Evolutionary conservation across 805 yeast species (phyloP), one percentile per base, ranked within the genome.

Genomic region (Ogataea paradorogensis): DNA sequence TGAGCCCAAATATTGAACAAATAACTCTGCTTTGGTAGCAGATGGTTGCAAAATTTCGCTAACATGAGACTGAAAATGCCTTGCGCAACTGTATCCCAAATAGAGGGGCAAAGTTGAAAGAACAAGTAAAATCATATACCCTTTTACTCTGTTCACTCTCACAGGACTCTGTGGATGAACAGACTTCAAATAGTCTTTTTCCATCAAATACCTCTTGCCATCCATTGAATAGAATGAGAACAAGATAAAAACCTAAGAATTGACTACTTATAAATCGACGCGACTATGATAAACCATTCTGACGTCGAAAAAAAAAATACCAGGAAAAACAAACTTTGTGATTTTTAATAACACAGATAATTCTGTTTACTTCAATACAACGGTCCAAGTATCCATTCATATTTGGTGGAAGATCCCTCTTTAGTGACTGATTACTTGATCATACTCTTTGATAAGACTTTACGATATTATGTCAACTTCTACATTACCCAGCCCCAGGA

Each of bases 1-100:
- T 2, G 61, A 47, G 1, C 50, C 46, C 27, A 64, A 36, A 24
- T 61, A 51, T 8, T 26, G 22, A 5, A 43, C 20, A 15, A 16
- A 33, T 8, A 50, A 11, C 8, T 26, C 27, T 8, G 24, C 15
- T 15, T 34, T 34, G 18, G 31, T 8, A 13, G 20, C 10, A n/a
- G 15, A 3, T 10, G 33, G 25, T n/a, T 8, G 11, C 3, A 14
- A 6, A 9, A 7, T 14, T 16, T 35, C 33, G 6, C n/a, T 11
- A 8, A 21, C 31, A 15, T 35, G 23, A 4, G 23, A 21, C 4
- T 11, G n/a, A 16, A 27, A 30, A 25, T 30, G 35, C 6, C n/a
- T 24, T 13, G 33, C 13, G 31, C 41, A 37, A 25, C 18, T 15
- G 14, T 13, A 33, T 13, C 21, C 37, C 33, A 24, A 36, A 18